phyloP scores from a whole-genome alignment of 169 alveolate species.

The Plasmodium cynomolgi region DNA sequence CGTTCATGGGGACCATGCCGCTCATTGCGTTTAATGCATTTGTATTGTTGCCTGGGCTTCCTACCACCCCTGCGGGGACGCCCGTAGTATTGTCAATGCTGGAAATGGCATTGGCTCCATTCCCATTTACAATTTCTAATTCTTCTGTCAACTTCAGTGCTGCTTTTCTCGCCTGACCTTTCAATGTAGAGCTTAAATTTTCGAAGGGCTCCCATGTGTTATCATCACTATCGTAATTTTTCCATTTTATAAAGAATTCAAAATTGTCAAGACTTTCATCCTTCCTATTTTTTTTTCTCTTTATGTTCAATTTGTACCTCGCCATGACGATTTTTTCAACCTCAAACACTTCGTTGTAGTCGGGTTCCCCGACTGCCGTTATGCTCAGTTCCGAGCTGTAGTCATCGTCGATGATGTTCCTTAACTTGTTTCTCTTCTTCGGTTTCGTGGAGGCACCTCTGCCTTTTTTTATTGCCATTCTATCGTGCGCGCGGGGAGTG shows the following conservation, averaged over 20 bases:
- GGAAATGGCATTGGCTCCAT: background rate
- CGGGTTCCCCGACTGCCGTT: conserved; percentile 63
- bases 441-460: conserved; percentile 1
- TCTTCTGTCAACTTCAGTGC: conserved; percentile 42
- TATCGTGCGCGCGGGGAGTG: background rate
- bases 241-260: conserved; percentile 73
- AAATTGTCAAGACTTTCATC: conserved; percentile 61
- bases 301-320: conserved; percentile 32
- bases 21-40: background rate
- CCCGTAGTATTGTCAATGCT: background rate
- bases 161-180: conserved; percentile 57
- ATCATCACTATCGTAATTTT: conserved; percentile 71
- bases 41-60: background rate
- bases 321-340: conserved; percentile 72
- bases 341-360: conserved; percentile 55
- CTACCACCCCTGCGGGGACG: background rate
- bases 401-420: conserved; percentile 19
- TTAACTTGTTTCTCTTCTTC: conserved; percentile 5
- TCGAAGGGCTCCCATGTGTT: conserved; percentile 75
- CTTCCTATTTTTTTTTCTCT: conserved; percentile 44
- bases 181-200: conserved; percentile 58
- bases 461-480: conserved; percentile 25
- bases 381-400: conserved; percentile 32
- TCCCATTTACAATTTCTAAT: background rate
- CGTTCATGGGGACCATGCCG: background rate